Conservation (phyloP, 805 yeast genomes). For the Suhomyces vadensis region DNA sequence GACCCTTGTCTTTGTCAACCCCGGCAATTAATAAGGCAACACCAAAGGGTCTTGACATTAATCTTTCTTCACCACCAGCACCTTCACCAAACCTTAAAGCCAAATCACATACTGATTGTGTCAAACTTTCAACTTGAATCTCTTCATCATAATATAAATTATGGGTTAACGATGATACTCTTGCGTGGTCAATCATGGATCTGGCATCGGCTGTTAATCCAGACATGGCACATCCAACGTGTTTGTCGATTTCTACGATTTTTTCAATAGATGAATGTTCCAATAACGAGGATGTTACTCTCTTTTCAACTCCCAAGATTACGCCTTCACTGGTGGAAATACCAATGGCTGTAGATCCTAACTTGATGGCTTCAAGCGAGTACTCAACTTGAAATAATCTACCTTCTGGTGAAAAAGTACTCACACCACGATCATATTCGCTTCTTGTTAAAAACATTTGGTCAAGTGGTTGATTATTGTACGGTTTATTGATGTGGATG, state of each 20-base stretch:
- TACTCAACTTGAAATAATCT: constrained; percentile 97
- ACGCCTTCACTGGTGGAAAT: constrained; percentile 95
- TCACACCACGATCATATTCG: constrained; percentile 98
- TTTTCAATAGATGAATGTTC: constrained; percentile 95
- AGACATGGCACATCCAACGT: constrained; percentile 98
- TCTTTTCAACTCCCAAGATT: constrained; percentile 92
- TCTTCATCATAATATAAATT: constrained; percentile 88
- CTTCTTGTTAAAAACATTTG: constrained; percentile 96
- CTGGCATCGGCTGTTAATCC: constrained; percentile 99
- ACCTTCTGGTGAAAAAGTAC: constrained; percentile 98
- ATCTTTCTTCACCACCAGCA: constrained; percentile 90
- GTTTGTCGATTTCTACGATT: constrained; percentile 90
- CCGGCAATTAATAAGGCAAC: constrained; percentile 97
- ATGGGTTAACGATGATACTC: constrained; percentile 87
- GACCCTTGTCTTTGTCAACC: constrained; percentile 87
- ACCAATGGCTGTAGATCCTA: constrained; percentile 98
- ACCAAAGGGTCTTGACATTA: constrained; percentile 98
- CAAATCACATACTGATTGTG: constrained; percentile 95
- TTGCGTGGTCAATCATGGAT: constrained; percentile 97
- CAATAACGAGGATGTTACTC: constrained; percentile 88
- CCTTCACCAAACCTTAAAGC: constrained; percentile 98
- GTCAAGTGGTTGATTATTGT: too few relatives aligned
- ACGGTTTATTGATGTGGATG: too few relatives aligned
- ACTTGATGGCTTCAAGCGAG: constrained; percentile 93
- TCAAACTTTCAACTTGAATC: constrained; percentile 87